Evolutionary conservation across 345 rosid genomes (phyloP).

Genomic region (Eucalyptus pauciflora): DNA sequence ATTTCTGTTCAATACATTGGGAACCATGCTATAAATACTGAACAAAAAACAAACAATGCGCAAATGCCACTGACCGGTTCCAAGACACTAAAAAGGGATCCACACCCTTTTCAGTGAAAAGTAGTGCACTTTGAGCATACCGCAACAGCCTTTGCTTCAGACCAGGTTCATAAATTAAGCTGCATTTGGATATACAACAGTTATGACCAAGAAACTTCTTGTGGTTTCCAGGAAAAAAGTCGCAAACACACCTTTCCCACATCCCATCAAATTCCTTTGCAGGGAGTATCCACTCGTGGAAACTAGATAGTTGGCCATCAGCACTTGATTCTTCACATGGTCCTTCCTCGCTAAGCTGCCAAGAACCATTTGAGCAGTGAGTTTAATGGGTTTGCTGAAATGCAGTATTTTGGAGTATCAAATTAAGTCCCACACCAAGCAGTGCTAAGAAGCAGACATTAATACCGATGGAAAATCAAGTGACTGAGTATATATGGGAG

Average conservation of each 20-base stretch:
- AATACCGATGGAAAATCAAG: neutral
- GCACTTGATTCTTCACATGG: conserved; percentile 76
- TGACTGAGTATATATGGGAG: neutral
- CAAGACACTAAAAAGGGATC: conserved; percentile 87
- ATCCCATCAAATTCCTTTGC: conserved; percentile 96
- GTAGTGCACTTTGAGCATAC: conserved; percentile 87
- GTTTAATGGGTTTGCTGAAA: neutral
- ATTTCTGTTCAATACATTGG: neutral
- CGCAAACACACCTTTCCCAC: conserved; percentile 86
- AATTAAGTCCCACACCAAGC: neutral
- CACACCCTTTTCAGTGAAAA: conserved; percentile 85
- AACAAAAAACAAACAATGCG: neutral
- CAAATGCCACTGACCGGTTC: conserved; percentile 57
- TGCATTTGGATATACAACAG: conserved; percentile 18
- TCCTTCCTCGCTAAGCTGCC: conserved; percentile 89
- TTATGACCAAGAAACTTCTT: neutral
- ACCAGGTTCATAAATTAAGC: conserved; percentile 87
- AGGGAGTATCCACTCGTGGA: conserved; percentile 95
- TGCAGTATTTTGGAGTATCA: neutral
- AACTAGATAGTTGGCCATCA: conserved; percentile 84
- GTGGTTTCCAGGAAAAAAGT: neutral
- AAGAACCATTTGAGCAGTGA: neutral
- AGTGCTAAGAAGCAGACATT: neutral
- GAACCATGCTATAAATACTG: neutral
- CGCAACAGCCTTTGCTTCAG: conserved; percentile 85